Base-by-base conservation (phyloP, 2,329 filamentous ascomycete species). In the Exophiala mesophila region DNA sequence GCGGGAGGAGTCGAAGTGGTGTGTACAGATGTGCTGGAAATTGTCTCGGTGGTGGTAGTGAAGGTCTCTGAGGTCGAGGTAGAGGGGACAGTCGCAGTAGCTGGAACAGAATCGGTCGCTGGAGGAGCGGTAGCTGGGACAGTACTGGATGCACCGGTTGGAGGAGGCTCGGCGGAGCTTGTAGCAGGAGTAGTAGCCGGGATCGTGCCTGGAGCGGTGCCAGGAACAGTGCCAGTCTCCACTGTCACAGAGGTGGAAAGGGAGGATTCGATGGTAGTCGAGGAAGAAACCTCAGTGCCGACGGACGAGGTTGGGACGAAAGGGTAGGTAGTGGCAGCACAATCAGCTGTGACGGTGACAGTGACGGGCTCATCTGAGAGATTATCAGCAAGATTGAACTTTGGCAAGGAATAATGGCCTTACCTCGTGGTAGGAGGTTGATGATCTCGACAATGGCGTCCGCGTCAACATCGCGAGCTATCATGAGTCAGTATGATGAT, bases 351-450 rank as follows among this genome's bases (percentile, higher is more conserved):
- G 15, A 42, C 41, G 16, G 35, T 42, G 41, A 40, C 39, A 34
- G 41, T 39, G 31, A 29, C 40, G 17, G 40, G 38, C 31, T 40
- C 34, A 18, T 38, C 30, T 34, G 43, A 19, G 20, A 40, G 5
- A 35, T 44, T n/a, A 35, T 51, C 32, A 49, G 33, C 20, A 32
- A 32, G 21, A n/a, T 5, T 13, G 13, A 13, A 45, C n/a, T 18
- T 12, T 21, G 36, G 28, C n/a, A n/a, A n/a, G n/a, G 6, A 9
- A 16, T 8, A n/a, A 23, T 37, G 18, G 29, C 46, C 52, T 45
- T 47, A 55, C 52, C 38, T 23, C 49, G 49, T 31, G 43, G 41
- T 17, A 52, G 35, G 32, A 46, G 41, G 15, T 54, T 46, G 44
- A 52, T 33, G 29, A 52, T 33, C 2, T 43, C 37, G 18, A 42